A percentile compares a stretch with the other conserved stretches of the same genome.
phyloP scores from a whole-genome alignment of 2,329 filamentous ascomycete genomes.

The Exophiala spinifera region DNA sequence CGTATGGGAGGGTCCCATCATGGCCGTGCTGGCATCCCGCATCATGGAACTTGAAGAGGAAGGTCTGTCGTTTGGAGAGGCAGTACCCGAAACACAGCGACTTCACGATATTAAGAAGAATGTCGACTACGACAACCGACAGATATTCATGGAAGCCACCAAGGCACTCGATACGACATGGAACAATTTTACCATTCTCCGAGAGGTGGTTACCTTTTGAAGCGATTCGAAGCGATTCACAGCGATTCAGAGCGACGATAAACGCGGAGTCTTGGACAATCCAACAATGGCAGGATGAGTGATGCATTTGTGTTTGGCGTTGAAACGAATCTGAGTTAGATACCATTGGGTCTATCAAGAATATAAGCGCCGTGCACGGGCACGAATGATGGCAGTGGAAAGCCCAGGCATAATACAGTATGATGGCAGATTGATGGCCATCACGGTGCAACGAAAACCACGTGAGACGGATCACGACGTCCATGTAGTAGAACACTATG shows the following conservation, averaged over 20 bases:
- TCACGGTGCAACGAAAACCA: background rate
- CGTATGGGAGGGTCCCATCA: constrained; percentile 36
- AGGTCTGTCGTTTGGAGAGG: constrained; percentile 16
- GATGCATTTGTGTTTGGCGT: background rate
- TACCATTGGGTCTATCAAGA: no score
- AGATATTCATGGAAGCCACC: constrained; percentile 25
- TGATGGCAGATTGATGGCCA: background rate
- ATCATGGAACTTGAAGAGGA: constrained; percentile 31
- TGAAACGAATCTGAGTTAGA: background rate
- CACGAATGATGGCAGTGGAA: no score
- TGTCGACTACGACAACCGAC: constrained; percentile 29
- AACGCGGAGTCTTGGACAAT: constrained; percentile 7
- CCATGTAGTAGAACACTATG: no score
- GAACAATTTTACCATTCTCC: constrained; percentile 24
- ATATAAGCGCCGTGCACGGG: no score
- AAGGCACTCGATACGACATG: constrained; percentile 24
- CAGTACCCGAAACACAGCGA: constrained; percentile 27
- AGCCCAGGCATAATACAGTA: background rate
- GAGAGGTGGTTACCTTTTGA: constrained; percentile 27
- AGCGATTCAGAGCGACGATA: background rate
- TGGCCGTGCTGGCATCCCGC: constrained; percentile 32
- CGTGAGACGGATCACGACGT: no score
- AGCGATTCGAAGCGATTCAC: constrained; percentile 1
- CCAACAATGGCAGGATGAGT: background rate
- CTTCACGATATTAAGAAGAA: constrained; percentile 30